Conservation (phyloP, 2,329 filamentous ascomycete species). For the Aureobasidium musti region DNA sequence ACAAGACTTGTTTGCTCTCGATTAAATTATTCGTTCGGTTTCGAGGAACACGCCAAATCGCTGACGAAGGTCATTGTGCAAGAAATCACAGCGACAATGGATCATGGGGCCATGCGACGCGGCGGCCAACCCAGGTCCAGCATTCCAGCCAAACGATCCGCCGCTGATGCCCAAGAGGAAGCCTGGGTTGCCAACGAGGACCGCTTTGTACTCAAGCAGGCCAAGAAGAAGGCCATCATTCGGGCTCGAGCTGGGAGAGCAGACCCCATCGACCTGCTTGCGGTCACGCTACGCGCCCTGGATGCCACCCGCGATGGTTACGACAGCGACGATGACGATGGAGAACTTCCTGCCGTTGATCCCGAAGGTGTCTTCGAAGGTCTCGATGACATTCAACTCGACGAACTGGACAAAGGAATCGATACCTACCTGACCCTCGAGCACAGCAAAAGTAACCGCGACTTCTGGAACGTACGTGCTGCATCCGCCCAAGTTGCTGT, state of each 20-base stretch:
- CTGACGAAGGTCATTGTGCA: neutral
- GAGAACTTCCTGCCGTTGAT: slow-evolving; percentile 74
- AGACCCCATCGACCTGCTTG: slow-evolving; percentile 89
- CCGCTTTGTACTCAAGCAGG: slow-evolving; percentile 91
- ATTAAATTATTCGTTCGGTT: neutral
- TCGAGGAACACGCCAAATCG: neutral
- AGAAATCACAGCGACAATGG: neutral
- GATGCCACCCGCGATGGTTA: slow-evolving; percentile 76
- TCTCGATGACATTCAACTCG: slow-evolving; percentile 66
- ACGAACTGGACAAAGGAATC: slow-evolving; percentile 80
- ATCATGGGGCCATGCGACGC: slow-evolving; percentile 25
- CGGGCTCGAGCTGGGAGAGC: slow-evolving; percentile 88
- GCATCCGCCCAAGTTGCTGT: neutral
- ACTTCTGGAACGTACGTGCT: slow-evolving; percentile 74
- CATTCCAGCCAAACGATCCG: slow-evolving; percentile 46
- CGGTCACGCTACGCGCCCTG: slow-evolving; percentile 85
- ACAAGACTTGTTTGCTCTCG: slow-evolving; percentile 15
- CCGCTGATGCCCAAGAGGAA: slow-evolving; percentile 52
- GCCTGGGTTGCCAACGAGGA: slow-evolving; percentile 92
- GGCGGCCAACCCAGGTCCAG: slow-evolving; percentile 39
- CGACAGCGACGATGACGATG: slow-evolving; percentile 81
- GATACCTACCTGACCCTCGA: slow-evolving; percentile 78
- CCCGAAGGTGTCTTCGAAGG: slow-evolving; percentile 79
- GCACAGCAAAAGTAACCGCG: slow-evolving; percentile 71
- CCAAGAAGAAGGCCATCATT: slow-evolving; percentile 97